Evolutionary conservation across 2,329 filamentous ascomycete genomes (phyloP).

Genomic region (Pseudopyrenochaeta lycopersici): DNA sequence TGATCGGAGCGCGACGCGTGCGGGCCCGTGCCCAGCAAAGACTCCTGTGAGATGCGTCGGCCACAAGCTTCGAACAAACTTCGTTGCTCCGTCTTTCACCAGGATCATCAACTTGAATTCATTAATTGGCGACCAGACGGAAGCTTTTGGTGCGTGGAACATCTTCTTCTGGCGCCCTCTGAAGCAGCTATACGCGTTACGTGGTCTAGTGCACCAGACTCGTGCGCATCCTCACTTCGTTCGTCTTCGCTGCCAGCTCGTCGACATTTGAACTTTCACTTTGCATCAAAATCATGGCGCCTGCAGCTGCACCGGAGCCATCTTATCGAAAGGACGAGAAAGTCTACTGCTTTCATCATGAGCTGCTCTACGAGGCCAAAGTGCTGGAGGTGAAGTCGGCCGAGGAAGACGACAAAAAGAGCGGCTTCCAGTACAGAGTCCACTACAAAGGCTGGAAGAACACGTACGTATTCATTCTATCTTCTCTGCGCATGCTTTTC

Average conservation of each 20-base stretch:
- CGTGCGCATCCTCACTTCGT: constrained; percentile 18
- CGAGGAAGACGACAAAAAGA: constrained; percentile 72
- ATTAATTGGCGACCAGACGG: background rate
- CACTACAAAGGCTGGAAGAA: constrained; percentile 99
- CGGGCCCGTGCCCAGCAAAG: constrained; percentile 30
- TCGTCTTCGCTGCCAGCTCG: constrained; percentile 18
- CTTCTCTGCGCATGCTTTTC: constrained; percentile 5
- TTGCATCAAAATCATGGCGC: constrained; percentile 55
- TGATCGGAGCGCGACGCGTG: constrained; percentile 32
- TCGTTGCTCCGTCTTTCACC: constrained; percentile 10
- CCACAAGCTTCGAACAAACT: constrained; percentile 14
- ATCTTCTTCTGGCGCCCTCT: constrained; percentile 4
- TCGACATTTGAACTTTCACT: constrained; percentile 16
- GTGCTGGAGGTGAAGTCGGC: constrained; percentile 78
- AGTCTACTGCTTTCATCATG: constrained; percentile 95
- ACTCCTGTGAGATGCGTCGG: constrained; percentile 22
- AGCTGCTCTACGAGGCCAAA: constrained; percentile 97
- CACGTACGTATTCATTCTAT: constrained; percentile 67
- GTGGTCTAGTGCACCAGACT: constrained; percentile 18
- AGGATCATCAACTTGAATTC: constrained; percentile 8
- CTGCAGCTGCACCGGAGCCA: constrained; percentile 61
- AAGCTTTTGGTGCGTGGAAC: constrained; percentile 5
- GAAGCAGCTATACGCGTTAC: constrained; percentile 23
- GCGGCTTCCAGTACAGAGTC: constrained; percentile 85
- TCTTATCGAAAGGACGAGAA: constrained; percentile 80